Percentiles rank a stretch among this genome's conserved stretches.
Evolutionary conservation across 2,329 filamentous ascomycete species (phyloP).

Genomic region (Ophiobolus disseminans): DNA sequence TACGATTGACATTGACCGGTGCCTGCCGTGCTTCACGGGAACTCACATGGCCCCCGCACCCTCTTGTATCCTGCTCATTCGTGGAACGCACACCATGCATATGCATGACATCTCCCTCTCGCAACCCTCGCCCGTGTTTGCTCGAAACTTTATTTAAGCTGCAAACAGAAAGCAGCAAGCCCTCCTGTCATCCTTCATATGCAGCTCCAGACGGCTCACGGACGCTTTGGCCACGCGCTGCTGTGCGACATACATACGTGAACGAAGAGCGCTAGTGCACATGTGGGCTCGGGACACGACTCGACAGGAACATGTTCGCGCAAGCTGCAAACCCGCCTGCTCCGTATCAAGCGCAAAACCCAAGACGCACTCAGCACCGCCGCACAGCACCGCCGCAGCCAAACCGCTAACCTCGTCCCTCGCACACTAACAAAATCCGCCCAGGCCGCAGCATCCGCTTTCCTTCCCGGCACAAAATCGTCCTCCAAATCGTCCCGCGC

Average conservation of each 20-base stretch:
- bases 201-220: no score
- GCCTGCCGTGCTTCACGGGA: slow-evolving; percentile 1
- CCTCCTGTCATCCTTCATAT: no score
- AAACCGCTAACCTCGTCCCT: no score
- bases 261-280: neutral
- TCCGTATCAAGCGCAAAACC: neutral
- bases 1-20: slow-evolving; percentile 1
- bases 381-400: neutral
- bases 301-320: no score
- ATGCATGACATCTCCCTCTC: slow-evolving; percentile 1
- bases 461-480: neutral
- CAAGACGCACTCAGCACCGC: slow-evolving; percentile 1
- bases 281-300: neutral
- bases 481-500: no score
- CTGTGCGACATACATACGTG: neutral
- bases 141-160: no score
- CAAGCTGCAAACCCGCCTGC: no score
- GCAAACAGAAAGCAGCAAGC: no score
- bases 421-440: neutral
- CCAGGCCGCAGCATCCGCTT: neutral
- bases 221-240: neutral
- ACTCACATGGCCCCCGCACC: no score
- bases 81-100: neutral
- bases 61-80: no score
- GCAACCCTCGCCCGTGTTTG: neutral